Evolutionary conservation across 139 green algal genomes (phyloP), one percentile per base, ranked within the genome.

Genomic region (Asterochloris sp.): DNA sequence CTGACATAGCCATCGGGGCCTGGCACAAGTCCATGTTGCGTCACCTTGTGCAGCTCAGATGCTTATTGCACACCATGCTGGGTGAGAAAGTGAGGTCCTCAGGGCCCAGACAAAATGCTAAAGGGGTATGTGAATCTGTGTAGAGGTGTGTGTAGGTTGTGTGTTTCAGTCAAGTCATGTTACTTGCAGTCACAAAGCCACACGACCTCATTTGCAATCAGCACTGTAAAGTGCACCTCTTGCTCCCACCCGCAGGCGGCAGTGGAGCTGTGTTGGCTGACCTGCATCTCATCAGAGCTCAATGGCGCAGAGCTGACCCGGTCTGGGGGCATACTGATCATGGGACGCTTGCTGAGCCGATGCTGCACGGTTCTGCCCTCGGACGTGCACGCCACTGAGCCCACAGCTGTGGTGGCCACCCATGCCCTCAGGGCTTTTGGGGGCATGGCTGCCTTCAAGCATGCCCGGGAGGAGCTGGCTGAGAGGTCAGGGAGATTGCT

Each of bases 291-390:
- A 29, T 95, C 89, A 17, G 79, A 84, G 12, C 89, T 95, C 8
- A 98, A 98, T 76, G 95, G 91, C 6, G 94, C 97, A 68, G 96
- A 98, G 92, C 90, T 98, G 73, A 85, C 92, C 0, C 87, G 96
- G 9, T 90, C 80, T 11, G 95, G 92, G 12, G 95, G 96, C 12
- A 69, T 97, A 47, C 74, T 29, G 19, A 81, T 95, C 23, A 83
- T 98, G 73, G 88, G 87, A 15, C 60, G 27, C 8, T 87, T 98
- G 79, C 88, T 98, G 38, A 67, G 74, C 12, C 89, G 95, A 80
- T 98, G 89, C 79, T 78, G 90, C n/a, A 78, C 84, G 21, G 81
- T 97, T 12, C 66, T 98, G 69, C 86, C 92, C 0, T 54, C 60
- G 11, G 91, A 94, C 69, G 85, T 73, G 76, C 82, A 76, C 67